Base-by-base conservation (phyloP, 1,284 basidiomycete genomes). In the Flammula alnicola region DNA sequence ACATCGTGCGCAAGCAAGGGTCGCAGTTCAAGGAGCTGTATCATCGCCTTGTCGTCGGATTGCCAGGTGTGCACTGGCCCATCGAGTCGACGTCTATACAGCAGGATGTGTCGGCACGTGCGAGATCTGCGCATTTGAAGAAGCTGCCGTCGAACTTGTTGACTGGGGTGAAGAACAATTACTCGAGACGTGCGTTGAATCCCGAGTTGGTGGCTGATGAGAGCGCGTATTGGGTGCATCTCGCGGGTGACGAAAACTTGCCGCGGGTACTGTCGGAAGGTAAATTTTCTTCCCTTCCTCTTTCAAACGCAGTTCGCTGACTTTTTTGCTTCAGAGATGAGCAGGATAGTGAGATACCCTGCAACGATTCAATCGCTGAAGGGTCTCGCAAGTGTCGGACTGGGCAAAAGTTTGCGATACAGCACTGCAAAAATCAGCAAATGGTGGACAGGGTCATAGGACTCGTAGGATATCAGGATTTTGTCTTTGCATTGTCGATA, bases 21-120 rank as follows among this genome's bases (percentile, higher is more conserved):
- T 79, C 80, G 5, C 92, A 94, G 64, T 98, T 99, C 72, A 81
- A 86, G 52, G 84, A 90, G 60, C 73, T 98, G 57, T 99, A 98
- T 72, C 84, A 86, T 59, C 81, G 88, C 16, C 76, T 94, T 4
- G 82, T 88, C 4, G 78, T 80, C n/a, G 88, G 86, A 1, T 69
- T 93, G 3, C 86, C 88, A 14, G 88, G 88, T 10, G 83, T 91
- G 12, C 77, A 84, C 61, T 92, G 88, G 89, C 73, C 74, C 2
- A 60, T 66, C 17, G 69, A 79, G 46, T 69, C 75, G 58, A 55
- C 62, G 30, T 68, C 61, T 47, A 81, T 91, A 48, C 71, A 84
- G 72, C 93, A 95, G 76, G 91, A 95, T 61, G 73, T 74, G 38
- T 75, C 74, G 31, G 69, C 85, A 2, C 76, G 80, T 41, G 84